A percentile compares a stretch with the other conserved stretches of the same genome.
Evolutionary conservation across 805 yeast species (phyloP).

Genomic region (Barnettozyma populi): DNA sequence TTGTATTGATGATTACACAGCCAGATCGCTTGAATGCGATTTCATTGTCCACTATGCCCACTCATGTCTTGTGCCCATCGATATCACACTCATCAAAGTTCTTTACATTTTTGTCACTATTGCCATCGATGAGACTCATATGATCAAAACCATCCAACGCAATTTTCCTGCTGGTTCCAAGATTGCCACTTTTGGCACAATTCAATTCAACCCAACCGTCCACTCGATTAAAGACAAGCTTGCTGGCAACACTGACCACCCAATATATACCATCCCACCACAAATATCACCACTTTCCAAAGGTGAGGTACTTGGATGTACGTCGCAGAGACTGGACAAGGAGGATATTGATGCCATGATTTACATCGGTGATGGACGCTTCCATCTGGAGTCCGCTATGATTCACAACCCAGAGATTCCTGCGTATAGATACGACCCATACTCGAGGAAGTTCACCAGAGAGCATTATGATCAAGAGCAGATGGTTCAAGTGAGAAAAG

Average conservation of each 20-base stretch:
- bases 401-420: conserved; percentile 92
- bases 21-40: conserved; percentile 88
- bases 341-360: conserved; percentile 72
- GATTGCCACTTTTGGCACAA: conserved; percentile 88
- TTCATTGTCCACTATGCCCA: conserved; percentile 96
- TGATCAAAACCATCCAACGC: conserved; percentile 66
- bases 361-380: conserved; percentile 93
- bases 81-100: conserved; percentile 83
- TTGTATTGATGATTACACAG: conserved; percentile 95
- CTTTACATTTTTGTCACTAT: conserved; percentile 95
- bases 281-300: conserved; percentile 89
- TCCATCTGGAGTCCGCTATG: conserved; percentile 94
- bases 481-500: conserved; percentile 64
- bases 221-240: conserved; percentile 68
- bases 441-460: conserved; percentile 81
- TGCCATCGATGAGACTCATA: conserved; percentile 75
- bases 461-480: conserved; percentile 87
- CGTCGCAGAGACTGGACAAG: conserved; percentile 73
- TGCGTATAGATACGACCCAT: conserved; percentile 93
- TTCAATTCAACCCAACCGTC: conserved; percentile 92
- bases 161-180: conserved; percentile 63
- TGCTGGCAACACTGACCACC: conserved; percentile 39
- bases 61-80: conserved; percentile 93
- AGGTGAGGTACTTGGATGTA: conserved; percentile 96
- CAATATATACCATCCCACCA: conserved; percentile 70